phyloP scores from a whole-genome alignment of 768 basidiomycete species.

The Grammothele lineata region DNA sequence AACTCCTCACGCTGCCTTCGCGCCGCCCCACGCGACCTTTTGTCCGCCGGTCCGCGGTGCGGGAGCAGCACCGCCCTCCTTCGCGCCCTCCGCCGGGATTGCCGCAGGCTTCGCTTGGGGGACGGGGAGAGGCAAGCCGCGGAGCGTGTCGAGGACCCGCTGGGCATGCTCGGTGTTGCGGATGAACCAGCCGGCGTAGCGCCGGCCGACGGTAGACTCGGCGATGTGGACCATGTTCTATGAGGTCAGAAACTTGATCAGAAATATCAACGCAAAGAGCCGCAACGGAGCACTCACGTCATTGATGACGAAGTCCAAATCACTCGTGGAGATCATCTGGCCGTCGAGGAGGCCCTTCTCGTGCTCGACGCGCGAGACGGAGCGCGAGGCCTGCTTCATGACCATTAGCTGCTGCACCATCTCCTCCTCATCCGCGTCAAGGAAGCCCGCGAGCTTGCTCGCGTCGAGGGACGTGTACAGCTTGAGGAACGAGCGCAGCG shows the following conservation, averaged over 20 bases:
- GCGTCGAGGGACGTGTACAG: slow-evolving; percentile 93
- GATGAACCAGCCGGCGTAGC: slow-evolving; percentile 97
- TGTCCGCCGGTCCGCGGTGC: slow-evolving; percentile 37
- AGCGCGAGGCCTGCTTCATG: slow-evolving; percentile 84
- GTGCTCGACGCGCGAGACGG: slow-evolving; percentile 51
- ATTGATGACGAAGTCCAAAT: slow-evolving; percentile 93
- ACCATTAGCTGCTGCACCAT: slow-evolving; percentile 97
- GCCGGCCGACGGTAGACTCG: slow-evolving; percentile 88
- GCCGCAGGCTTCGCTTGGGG: slow-evolving; percentile 13
- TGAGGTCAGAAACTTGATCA: background rate
- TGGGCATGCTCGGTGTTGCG: slow-evolving; percentile 91
- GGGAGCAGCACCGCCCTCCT: slow-evolving; percentile 19
- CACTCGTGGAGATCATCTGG: slow-evolving; percentile 83
- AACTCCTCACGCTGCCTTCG: slow-evolving; percentile 25
- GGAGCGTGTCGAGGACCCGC: slow-evolving; percentile 78
- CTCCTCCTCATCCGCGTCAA: slow-evolving; percentile 90
- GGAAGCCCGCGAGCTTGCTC: slow-evolving; percentile 86
- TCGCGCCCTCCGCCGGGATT: slow-evolving; percentile 9
- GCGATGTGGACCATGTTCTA: slow-evolving; percentile 97
- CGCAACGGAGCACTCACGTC: slow-evolving; percentile 59
- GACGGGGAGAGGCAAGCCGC: slow-evolving; percentile 47
- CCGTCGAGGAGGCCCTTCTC: slow-evolving; percentile 72
- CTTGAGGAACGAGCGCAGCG: slow-evolving; percentile 88
- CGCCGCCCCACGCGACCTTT: slow-evolving; percentile 58
- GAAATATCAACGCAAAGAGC: no score